These are phyloP conservation scores for Aspergillus ochraceus DNA, from an alignment of 2,329 filamentous ascomycete genomes.

Conservation along the genomic window DNA sequence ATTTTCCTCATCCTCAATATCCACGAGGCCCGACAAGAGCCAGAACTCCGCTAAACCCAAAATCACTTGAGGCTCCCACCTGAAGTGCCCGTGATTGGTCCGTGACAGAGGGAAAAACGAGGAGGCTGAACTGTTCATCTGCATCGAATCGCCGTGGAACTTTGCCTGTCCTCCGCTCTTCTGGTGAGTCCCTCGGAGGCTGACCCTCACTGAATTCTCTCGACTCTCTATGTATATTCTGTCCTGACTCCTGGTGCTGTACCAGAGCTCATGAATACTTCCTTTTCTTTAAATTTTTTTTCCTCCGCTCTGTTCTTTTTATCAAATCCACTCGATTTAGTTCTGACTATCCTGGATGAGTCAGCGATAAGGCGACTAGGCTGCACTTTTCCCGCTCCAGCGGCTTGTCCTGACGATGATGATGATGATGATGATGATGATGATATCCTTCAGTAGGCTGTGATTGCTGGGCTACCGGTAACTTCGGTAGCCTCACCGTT, in stretches of 20 bases:
- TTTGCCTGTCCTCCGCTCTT: neutral
- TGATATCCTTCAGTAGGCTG: neutral
- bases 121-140: slow-evolving; percentile 26
- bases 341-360: neutral
- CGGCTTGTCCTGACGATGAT: neutral
- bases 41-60: slow-evolving; percentile 13
- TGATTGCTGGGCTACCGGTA: neutral
- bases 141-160: slow-evolving; percentile 24
- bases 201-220: neutral
- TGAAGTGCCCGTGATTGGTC: slow-evolving; percentile 16
- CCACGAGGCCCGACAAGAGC: slow-evolving; percentile 17
- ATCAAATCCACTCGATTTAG: neutral
- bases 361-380: slow-evolving; percentile 3
- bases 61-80: slow-evolving; percentile 22
- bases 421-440: neutral
- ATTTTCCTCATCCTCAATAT: slow-evolving; percentile 13
- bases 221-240: too few species aligned
- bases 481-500: neutral
- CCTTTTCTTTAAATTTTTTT: too few species aligned
- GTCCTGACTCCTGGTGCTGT: too few species aligned
- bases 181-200: neutral
- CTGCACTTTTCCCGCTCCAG: neutral
- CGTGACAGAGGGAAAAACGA: slow-evolving; percentile 12
- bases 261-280: too few species aligned
- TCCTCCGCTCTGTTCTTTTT: too few species aligned